Percentiles rank a stretch among this genome's conserved stretches.
Conservation (phyloP, 495 filamentous ascomycete species). For the Penicillium pulvis region DNA sequence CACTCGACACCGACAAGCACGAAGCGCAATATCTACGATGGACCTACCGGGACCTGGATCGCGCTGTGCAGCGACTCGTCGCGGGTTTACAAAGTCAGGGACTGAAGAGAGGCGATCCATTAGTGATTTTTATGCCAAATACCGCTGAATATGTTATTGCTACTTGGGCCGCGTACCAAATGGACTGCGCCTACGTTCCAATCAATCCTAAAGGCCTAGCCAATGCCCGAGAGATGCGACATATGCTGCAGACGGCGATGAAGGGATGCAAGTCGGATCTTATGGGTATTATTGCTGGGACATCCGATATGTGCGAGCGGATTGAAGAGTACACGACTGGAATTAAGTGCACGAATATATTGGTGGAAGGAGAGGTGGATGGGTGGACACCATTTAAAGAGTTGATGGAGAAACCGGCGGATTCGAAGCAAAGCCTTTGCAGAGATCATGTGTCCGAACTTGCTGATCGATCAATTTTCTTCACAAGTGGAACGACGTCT, state of each 20-base stretch:
- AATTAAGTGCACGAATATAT: slow-evolving; percentile 13
- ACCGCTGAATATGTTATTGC: slow-evolving; percentile 24
- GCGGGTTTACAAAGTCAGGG: slow-evolving; percentile 8
- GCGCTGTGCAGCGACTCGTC: slow-evolving; percentile 12
- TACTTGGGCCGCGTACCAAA: slow-evolving; percentile 21
- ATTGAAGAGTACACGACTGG: slow-evolving; percentile 13
- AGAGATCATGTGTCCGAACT: background rate
- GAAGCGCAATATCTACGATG: slow-evolving; percentile 17
- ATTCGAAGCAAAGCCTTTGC: background rate
- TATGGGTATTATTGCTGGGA: slow-evolving; percentile 14
- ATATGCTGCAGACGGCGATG: slow-evolving; percentile 22
- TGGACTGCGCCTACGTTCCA: slow-evolving; percentile 22
- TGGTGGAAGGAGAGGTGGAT: slow-evolving; percentile 14
- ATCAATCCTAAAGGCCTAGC: slow-evolving; percentile 17
- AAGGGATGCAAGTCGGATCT: slow-evolving; percentile 3
- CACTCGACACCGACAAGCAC: background rate
- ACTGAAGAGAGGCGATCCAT: slow-evolving; percentile 9
- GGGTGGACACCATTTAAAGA: slow-evolving; percentile 18
- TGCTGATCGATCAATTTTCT: slow-evolving; percentile 25
- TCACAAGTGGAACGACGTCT: slow-evolving; percentile 45
- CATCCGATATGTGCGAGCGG: slow-evolving; percentile 5
- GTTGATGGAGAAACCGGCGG: slow-evolving; percentile 6
- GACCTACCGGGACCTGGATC: slow-evolving; percentile 18
- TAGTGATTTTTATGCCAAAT: slow-evolving; percentile 19
- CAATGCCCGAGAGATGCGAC: slow-evolving; percentile 13